Percentiles rank a stretch among this genome's conserved stretches.
These are phyloP conservation scores for Trebouxia sp. DNA, from an alignment of 139 green algal genomes.

Conservation along the genomic window DNA sequence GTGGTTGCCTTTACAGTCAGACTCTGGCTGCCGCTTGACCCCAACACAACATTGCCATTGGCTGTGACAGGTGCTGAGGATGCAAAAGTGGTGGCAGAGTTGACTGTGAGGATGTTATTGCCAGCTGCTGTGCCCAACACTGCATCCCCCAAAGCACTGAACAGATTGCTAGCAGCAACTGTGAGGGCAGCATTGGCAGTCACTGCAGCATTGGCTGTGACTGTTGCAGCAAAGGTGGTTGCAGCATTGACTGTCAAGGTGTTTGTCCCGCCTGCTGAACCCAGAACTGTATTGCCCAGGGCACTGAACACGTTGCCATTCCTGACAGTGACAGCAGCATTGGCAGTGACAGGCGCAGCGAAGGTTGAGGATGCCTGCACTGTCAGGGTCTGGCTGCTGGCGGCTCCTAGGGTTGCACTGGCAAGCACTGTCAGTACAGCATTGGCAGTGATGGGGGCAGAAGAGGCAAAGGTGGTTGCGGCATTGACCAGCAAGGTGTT, in stretches of 20 bases:
- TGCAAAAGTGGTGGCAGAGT: neutral
- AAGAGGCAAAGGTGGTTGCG: neutral
- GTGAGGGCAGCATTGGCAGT: neutral
- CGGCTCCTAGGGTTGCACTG: too few species aligned
- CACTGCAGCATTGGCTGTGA: neutral
- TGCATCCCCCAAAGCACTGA: too few species aligned
- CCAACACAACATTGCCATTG: neutral
- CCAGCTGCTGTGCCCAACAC: too few species aligned
- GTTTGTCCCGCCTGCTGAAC: neutral
- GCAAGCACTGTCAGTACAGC: too few species aligned
- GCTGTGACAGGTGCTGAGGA: too few species aligned
- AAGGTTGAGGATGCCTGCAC: neutral
- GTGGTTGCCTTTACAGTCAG: neutral
- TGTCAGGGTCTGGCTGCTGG: neutral
- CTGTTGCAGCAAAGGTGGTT: neutral
- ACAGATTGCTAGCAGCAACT: too few species aligned
- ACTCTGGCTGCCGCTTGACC: neutral
- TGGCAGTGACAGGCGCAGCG: neutral
- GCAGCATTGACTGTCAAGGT: neutral
- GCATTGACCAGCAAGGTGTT: neutral
- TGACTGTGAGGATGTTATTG: neutral
- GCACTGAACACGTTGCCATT: neutral
- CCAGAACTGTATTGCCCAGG: neutral
- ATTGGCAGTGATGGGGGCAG: slow-evolving; percentile 1
- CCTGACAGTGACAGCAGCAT: neutral